These are phyloP conservation scores for Auriculariales sp. DNA, from an alignment of 768 basidiomycete species.

Conservation along the genomic window DNA sequence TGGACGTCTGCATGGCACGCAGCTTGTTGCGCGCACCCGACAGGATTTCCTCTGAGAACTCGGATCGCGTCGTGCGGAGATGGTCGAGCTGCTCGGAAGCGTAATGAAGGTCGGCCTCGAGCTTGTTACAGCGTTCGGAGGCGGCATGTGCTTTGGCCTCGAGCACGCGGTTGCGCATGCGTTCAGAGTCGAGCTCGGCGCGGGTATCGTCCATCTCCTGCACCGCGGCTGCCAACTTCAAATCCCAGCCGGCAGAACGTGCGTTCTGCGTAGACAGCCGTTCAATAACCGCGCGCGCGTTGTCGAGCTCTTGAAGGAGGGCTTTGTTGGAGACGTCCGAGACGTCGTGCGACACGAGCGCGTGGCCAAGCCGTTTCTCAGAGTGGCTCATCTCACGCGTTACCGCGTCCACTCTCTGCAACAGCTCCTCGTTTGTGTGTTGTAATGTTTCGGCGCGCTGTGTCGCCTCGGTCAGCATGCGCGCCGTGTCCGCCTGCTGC, in stretches of 20 bases:
- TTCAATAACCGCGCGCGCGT: constrained; percentile 49
- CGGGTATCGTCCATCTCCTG: constrained; percentile 64
- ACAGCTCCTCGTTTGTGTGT: constrained; percentile 15
- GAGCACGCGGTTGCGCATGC: constrained; percentile 48
- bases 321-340: constrained; percentile 67
- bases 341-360: constrained; percentile 68
- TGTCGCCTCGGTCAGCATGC: constrained; percentile 10
- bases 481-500: constrained; percentile 5
- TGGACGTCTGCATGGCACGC: constrained; percentile 42
- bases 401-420: constrained; percentile 20
- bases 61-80: constrained; percentile 41
- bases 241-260: constrained; percentile 56
- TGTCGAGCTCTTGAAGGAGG: constrained; percentile 59
- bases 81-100: constrained; percentile 51
- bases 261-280: constrained; percentile 56
- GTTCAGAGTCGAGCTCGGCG: constrained; percentile 65
- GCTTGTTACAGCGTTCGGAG: constrained; percentile 33
- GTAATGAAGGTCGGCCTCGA: constrained; percentile 50
- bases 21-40: constrained; percentile 51
- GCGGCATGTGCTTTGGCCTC: constrained; percentile 47
- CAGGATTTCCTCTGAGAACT: constrained; percentile 52
- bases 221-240: constrained; percentile 43
- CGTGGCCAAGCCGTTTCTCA: constrained; percentile 66
- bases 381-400: constrained; percentile 45
- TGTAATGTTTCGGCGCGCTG: constrained; percentile 11